Percentiles rank a stretch among this genome's conserved stretches.
Conservation (phyloP, 2,329 filamentous ascomycete species). For the Penicillium glabrum region DNA sequence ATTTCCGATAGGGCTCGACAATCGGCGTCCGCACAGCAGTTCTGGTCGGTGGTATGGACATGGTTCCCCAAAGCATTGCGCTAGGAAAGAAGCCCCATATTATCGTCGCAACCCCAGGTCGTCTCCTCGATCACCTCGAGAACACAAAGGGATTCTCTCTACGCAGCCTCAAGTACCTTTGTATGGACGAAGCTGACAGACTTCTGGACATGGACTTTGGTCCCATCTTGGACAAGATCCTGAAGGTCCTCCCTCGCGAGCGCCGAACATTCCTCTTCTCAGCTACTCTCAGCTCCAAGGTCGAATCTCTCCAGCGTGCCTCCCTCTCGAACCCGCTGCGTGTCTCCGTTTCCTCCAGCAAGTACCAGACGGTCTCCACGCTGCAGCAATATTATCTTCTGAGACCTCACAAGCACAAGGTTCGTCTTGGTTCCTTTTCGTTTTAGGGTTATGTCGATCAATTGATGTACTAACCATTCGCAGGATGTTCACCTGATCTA, state of each 20-base stretch:
- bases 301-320: conserved; percentile 88
- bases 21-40: conserved; percentile 86
- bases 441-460: not conserved
- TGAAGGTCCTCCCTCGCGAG: conserved; percentile 80
- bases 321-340: conserved; percentile 80
- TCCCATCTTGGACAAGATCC: conserved; percentile 85
- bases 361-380: conserved; percentile 89
- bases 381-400: conserved; percentile 85
- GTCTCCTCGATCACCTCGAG: conserved; percentile 87
- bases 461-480: not conserved
- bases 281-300: conserved; percentile 90
- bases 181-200: conserved; percentile 91
- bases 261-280: conserved; percentile 85
- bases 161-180: conserved; percentile 77
- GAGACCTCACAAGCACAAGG: conserved; percentile 78
- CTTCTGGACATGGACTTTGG: conserved; percentile 93
- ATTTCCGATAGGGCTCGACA: conserved; percentile 49
- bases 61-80: conserved; percentile 87
- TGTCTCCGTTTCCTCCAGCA: conserved; percentile 76
- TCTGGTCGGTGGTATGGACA: conserved; percentile 91
- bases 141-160: conserved; percentile 96
- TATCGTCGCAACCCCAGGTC: conserved; percentile 85
- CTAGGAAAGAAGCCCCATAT: conserved; percentile 96
- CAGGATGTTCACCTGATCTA: conserved; percentile 83
- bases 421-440: not conserved